These are phyloP conservation scores for Suillus alpinus DNA, from an alignment of 768 basidiomycete species.

Conservation along the genomic window DNA sequence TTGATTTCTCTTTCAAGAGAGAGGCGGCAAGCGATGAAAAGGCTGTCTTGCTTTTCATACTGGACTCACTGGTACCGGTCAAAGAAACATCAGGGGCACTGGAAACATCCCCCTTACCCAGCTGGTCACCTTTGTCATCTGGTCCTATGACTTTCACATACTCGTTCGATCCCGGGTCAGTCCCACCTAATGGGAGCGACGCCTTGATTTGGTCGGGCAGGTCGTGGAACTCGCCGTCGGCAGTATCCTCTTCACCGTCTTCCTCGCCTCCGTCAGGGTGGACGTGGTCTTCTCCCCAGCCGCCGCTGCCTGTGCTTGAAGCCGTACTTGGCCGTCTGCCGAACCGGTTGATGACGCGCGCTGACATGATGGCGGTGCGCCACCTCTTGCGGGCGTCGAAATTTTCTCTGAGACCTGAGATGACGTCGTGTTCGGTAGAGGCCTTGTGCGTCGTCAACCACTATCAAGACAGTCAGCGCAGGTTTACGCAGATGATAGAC, in stretches of 20 bases:
- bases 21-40: neutral
- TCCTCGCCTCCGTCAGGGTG: conserved; percentile 30
- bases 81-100: conserved; percentile 16
- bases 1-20: neutral
- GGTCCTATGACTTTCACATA: conserved; percentile 39
- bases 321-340: conserved; percentile 15
- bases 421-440: conserved; percentile 73
- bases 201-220: conserved; percentile 22
- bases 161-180: conserved; percentile 37
- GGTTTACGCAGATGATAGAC: neutral
- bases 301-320: conserved; percentile 33
- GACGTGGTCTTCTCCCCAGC: conserved; percentile 34
- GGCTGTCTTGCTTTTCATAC: conserved; percentile 12
- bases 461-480: conserved; percentile 28
- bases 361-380: conserved; percentile 62
- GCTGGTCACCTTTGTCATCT: conserved; percentile 19
- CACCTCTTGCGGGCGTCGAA: conserved; percentile 76
- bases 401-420: conserved; percentile 70
- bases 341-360: conserved; percentile 38
- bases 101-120: conserved; percentile 23
- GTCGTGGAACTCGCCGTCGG: conserved; percentile 20
- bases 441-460: conserved; percentile 73
- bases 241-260: conserved; percentile 30
- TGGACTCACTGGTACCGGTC: conserved; percentile 16
- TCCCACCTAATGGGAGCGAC: conserved; percentile 25